Conservation (phyloP, 164 flowering plant genomes). For the Chimonanthus praecox region DNA sequence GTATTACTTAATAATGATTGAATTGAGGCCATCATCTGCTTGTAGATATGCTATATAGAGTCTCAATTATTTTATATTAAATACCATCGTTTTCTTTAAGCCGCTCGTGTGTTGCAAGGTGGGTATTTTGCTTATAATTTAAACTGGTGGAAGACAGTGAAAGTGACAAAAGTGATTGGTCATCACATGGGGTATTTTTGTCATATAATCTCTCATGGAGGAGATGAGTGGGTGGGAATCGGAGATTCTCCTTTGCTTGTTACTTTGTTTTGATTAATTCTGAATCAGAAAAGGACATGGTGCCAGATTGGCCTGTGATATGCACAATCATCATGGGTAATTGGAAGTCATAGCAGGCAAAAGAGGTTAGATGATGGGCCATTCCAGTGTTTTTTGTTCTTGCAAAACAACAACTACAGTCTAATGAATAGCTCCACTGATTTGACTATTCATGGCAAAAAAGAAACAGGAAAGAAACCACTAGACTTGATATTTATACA, state of each 20-base stretch:
- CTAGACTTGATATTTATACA: neutral
- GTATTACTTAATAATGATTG: too few species aligned
- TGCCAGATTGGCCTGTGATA: constrained; percentile 41
- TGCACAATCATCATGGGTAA: constrained; percentile 54
- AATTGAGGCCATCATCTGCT: too few species aligned
- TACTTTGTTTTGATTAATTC: constrained; percentile 14
- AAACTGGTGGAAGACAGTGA: too few species aligned
- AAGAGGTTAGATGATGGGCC: constrained; percentile 43
- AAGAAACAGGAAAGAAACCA: neutral
- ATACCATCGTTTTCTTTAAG: neutral
- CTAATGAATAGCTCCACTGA: constrained; percentile 12
- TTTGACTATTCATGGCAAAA: constrained; percentile 11
- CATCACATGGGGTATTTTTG: constrained; percentile 2
- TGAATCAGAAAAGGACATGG: constrained; percentile 29
- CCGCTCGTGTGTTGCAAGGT: neutral
- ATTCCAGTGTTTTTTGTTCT: constrained; percentile 11
- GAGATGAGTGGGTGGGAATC: constrained; percentile 9
- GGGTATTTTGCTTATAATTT: neutral
- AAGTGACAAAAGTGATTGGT: neutral
- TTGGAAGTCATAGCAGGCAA: constrained; percentile 37
- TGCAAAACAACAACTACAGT: constrained; percentile 7
- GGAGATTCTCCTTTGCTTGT: constrained; percentile 29
- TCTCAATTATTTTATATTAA: too few species aligned
- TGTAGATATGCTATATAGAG: too few species aligned
- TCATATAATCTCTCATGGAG: constrained; percentile 3